phyloP scores from a whole-genome alignment of 805 yeast species.

The Yarrowia sp. region DNA sequence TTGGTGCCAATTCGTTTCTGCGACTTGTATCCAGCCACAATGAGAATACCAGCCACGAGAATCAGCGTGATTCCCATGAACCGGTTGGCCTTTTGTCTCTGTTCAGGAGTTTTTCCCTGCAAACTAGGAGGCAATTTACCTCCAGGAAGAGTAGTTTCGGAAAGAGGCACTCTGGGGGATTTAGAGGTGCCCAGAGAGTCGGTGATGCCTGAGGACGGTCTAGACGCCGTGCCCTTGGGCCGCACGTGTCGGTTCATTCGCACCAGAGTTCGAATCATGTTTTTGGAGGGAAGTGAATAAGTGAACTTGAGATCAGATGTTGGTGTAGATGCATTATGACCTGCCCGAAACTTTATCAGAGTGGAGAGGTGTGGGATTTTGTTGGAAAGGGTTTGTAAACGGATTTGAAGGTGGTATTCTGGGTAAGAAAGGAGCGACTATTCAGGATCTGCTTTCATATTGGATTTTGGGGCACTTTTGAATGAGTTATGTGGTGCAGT shows the following conservation, averaged over 20 bases:
- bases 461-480: too few species aligned
- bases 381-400: too few species aligned
- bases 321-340: too few species aligned
- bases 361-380: too few species aligned
- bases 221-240: neutral
- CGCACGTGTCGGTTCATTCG: conserved; percentile 17
- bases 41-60: neutral
- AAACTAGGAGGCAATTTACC: neutral
- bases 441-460: too few species aligned
- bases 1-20: conserved; percentile 2
- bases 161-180: conserved; percentile 4
- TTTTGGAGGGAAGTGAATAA: neutral
- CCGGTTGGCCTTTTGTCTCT: conserved; percentile 13
- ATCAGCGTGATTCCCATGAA: conserved; percentile 18
- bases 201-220: neutral
- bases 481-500: too few species aligned
- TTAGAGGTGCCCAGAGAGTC: neutral
- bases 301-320: neutral
- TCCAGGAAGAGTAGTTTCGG: conserved; percentile 12
- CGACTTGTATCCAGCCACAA: conserved; percentile 4
- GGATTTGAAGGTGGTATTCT: too few species aligned
- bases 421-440: too few species aligned
- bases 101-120: conserved; percentile 1
- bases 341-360: neutral
- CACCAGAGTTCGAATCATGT: conserved; percentile 6